Conservation (phyloP, 106 monocot genomes). For the Dendrobium chrysotoxum region DNA sequence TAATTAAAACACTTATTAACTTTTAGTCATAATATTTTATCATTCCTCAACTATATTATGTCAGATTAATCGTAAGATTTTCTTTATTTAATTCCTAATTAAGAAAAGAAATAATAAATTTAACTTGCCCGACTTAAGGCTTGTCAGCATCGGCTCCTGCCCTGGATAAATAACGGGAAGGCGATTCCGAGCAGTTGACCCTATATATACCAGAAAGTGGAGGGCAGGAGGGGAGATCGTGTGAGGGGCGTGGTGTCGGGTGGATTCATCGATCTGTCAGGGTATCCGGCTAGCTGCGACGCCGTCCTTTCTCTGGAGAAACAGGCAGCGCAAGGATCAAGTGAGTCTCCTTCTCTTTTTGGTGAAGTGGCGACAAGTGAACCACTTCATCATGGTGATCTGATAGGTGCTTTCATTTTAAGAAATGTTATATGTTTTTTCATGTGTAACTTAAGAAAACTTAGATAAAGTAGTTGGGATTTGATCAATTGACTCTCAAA, state of each 20-base stretch:
- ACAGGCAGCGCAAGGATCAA: background rate
- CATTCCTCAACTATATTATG: too few species aligned
- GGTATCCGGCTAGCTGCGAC: background rate
- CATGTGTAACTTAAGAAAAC: background rate
- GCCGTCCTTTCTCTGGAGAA: background rate
- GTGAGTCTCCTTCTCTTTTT: background rate
- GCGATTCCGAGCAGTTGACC: too few species aligned
- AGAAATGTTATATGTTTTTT: background rate
- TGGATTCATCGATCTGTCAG: background rate
- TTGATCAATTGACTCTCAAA: background rate
- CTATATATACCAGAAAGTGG: too few species aligned
- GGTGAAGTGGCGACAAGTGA: background rate
- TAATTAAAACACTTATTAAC: too few species aligned
- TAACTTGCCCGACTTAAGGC: too few species aligned
- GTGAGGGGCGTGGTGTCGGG: background rate
- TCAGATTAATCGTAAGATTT: too few species aligned
- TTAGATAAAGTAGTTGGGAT: background rate
- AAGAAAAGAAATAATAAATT: too few species aligned
- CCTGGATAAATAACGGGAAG: too few species aligned
- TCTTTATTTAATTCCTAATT: too few species aligned
- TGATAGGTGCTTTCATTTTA: background rate
- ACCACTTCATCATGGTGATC: background rate
- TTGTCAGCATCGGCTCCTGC: too few species aligned
- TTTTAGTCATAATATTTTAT: too few species aligned
- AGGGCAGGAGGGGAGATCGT: background rate